Evolutionary conservation across 306 rosid species (phyloP).

Genomic region (Prunus salicina): DNA sequence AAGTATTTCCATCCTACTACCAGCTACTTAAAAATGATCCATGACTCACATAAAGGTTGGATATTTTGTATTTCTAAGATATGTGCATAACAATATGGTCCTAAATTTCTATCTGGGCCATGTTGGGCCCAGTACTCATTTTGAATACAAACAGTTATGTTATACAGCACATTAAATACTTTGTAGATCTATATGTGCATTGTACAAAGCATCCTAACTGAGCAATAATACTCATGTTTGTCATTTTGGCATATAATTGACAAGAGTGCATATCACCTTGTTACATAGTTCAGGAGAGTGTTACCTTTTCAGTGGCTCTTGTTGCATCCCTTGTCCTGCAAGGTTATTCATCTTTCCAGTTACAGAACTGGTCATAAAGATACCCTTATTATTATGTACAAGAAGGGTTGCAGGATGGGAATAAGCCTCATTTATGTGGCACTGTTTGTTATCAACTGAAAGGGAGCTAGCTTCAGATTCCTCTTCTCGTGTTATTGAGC

Average conservation of each 20-base stretch:
- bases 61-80: background rate
- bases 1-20: background rate
- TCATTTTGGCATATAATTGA: slow-evolving; percentile 5
- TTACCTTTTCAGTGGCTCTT: slow-evolving; percentile 65
- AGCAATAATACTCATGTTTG: slow-evolving; percentile 12
- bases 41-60: background rate
- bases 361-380: slow-evolving; percentile 37
- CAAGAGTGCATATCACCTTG: background rate
- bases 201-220: slow-evolving; percentile 2
- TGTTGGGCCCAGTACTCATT: background rate
- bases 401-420: slow-evolving; percentile 46
- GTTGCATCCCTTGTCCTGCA: slow-evolving; percentile 50
- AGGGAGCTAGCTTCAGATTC: slow-evolving; percentile 98
- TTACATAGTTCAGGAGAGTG: slow-evolving; percentile 23
- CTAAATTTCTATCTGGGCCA: background rate
- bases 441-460: slow-evolving; percentile 74
- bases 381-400: slow-evolving; percentile 35
- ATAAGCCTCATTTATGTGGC: slow-evolving; percentile 54
- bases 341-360: slow-evolving; percentile 49
- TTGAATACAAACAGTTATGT: background rate
- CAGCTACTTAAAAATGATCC: background rate
- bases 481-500: slow-evolving; percentile 76
- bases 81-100: background rate
- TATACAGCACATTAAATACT: background rate
- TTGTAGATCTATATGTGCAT: slow-evolving; percentile 9